Evolutionary conservation across 1,284 basidiomycete species (phyloP).

Genomic region (Heterobasidion parviporum): DNA sequence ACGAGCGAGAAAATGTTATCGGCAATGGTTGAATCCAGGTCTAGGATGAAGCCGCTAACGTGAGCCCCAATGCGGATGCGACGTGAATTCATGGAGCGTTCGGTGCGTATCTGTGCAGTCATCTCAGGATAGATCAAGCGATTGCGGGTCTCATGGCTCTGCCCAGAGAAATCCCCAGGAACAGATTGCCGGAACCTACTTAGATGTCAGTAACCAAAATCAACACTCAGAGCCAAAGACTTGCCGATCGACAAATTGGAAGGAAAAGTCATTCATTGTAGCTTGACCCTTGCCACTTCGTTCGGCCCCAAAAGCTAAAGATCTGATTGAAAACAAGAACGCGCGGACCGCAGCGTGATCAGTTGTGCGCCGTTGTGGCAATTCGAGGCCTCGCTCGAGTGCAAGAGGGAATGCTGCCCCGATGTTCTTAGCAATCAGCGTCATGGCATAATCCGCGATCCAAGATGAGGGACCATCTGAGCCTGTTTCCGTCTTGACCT

Average conservation of each 20-base stretch:
- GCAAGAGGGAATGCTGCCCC: slow-evolving; percentile 82
- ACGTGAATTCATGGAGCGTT: slow-evolving; percentile 39
- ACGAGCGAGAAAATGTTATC: slow-evolving; percentile 74
- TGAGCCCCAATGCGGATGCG: slow-evolving; percentile 62
- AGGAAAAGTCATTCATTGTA: slow-evolving; percentile 61
- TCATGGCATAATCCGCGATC: slow-evolving; percentile 60
- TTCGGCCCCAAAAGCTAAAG: slow-evolving; percentile 64
- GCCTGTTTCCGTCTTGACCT: slow-evolving; percentile 41
- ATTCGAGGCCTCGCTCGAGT: slow-evolving; percentile 42
- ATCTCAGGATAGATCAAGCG: slow-evolving; percentile 75
- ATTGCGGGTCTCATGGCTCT: slow-evolving; percentile 66
- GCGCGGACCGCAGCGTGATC: slow-evolving; percentile 54
- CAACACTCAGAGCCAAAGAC: slow-evolving; percentile 12
- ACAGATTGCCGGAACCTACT: slow-evolving; percentile 70
- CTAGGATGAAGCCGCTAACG: slow-evolving; percentile 82
- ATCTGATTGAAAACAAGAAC: slow-evolving; percentile 75
- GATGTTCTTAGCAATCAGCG: slow-evolving; percentile 59
- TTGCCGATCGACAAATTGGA: slow-evolving; percentile 79
- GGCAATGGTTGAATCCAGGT: slow-evolving; percentile 77
- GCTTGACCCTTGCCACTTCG: slow-evolving; percentile 76
- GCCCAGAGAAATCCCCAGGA: slow-evolving; percentile 62
- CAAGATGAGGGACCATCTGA: slow-evolving; percentile 35
- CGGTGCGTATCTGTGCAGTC: slow-evolving; percentile 65
- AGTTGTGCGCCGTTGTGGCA: slow-evolving; percentile 24
- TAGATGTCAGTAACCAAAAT: background rate